Base-by-base conservation (phyloP, 768 basidiomycete species). In the Leccinum rimulosum region DNA sequence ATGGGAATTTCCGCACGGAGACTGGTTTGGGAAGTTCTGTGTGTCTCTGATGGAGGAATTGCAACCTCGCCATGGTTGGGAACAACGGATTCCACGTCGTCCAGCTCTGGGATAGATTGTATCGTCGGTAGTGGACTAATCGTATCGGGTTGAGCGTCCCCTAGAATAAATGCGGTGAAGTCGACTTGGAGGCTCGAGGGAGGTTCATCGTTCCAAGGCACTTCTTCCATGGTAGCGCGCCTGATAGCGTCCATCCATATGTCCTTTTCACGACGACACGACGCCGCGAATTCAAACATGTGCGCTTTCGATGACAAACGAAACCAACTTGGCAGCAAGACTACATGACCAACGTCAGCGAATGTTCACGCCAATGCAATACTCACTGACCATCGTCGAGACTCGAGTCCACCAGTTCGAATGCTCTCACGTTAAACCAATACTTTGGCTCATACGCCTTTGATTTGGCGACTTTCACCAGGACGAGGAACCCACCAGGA, bases 401-500 rank as follows among this genome's bases (percentile, higher is more conserved):
- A 36, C 81, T 82, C 17, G 85, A 78, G 58, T 91, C 90, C 14
- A 80, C 74, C 40, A 95, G 64, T 54, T 90, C 85, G 64, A 92
- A 91, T 19, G 84, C 83, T 49, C 81, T 79, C 22, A 97, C 75
- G 43, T 85, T 83, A 67, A 98, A 88, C 90, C 94, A 98, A 70
- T 96, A 89, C 60, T 81, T 84, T 17, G 93, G 86, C 66, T 95
- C 93, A 68, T 97, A 99, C 35, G 78, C 78, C 70, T 81, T 91
- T 58, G 83, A 80, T 75, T 92, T 94, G 64, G 82, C 77, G 43
- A 95, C 88, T 75, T 96, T 98, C 63, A 86, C 92, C 49, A 99
- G 76, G 22, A 97, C 80, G 40, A 98, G 73, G 70, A 93, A 98
- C 11, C 91, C 93, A 11, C 89, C 87, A 36, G 81, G 75, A 66